A percentile compares a stretch with the other conserved stretches of the same genome.
Evolutionary conservation across 495 filamentous ascomycete genomes (phyloP).

Genomic region (Collariella sp.): DNA sequence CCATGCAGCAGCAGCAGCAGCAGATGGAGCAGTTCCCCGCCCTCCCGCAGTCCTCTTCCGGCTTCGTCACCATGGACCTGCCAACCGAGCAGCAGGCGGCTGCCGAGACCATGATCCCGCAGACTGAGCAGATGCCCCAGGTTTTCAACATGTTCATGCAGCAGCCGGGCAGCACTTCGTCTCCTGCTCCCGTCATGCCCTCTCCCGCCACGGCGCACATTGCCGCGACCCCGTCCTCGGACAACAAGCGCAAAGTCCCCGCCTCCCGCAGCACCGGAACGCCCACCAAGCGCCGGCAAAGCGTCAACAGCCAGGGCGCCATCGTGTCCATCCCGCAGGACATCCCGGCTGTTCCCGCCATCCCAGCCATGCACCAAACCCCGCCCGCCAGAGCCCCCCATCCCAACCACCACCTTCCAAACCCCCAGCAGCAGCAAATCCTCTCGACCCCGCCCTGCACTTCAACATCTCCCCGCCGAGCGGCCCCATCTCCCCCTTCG

Average conservation of each 20-base stretch:
- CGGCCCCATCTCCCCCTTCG: neutral
- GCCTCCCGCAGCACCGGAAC: neutral
- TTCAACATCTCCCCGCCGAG: constrained; percentile 3
- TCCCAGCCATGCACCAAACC: neutral
- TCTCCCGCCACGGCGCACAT: neutral
- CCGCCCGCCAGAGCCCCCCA: neutral
- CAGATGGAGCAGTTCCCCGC: too few relatives aligned
- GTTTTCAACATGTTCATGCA: constrained; percentile 1
- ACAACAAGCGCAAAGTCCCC: constrained; percentile 6
- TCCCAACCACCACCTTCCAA: neutral
- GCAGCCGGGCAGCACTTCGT: neutral
- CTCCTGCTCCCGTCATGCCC: neutral
- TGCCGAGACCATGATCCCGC: neutral
- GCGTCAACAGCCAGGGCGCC: neutral
- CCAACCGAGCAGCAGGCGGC: too few relatives aligned
- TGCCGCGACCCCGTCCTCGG: neutral
- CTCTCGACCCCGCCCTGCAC: constrained; percentile 2
- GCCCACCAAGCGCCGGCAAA: constrained; percentile 9
- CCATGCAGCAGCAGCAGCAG: neutral
- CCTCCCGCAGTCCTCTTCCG: too few relatives aligned
- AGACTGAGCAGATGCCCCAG: neutral
- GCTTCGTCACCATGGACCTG: too few relatives aligned
- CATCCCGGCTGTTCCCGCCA: neutral
- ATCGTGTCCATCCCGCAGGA: neutral
- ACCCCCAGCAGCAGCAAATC: neutral